These are phyloP conservation scores for Cornus kousa DNA, from an alignment of 148 eudicot genomes.

Conservation along the genomic window DNA sequence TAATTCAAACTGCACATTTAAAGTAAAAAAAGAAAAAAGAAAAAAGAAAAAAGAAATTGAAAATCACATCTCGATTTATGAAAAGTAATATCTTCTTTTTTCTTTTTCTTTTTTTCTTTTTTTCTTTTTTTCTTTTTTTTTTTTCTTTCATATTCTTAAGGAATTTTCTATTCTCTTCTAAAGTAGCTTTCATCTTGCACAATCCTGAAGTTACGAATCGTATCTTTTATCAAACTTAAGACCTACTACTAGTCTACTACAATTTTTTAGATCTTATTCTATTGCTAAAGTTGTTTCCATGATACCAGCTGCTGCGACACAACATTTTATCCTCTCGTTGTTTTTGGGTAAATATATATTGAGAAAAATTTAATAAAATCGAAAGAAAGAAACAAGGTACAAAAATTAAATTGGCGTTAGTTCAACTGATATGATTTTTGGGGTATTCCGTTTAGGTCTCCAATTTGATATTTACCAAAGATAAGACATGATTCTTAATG, in stretches of 20 bases:
- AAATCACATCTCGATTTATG: slow-evolving; percentile 1
- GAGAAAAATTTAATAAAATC: no score
- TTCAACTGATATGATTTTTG: no score
- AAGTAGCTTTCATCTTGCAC: slow-evolving; percentile 19
- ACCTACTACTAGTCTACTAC: background rate
- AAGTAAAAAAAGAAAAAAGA: no score
- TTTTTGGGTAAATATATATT: no score
- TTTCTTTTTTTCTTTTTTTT: background rate
- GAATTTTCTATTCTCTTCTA: background rate
- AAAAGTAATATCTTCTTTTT: background rate
- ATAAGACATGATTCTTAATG: no score
- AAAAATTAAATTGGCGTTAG: no score
- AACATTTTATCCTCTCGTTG: no score
- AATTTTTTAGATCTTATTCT: background rate
- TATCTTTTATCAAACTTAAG: slow-evolving; percentile 8
- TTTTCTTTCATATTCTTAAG: background rate
- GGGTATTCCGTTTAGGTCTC: no score
- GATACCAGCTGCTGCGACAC: background rate
- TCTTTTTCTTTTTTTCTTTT: background rate
- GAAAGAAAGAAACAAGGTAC: no score
- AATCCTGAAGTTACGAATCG: slow-evolving; percentile 11
- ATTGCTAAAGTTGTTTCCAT: background rate
- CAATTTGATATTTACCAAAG: no score
- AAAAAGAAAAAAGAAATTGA: background rate
- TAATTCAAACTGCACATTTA: background rate